Evolutionary conservation across 768 basidiomycete genomes (phyloP), one percentile per base, ranked within the genome.

Genomic region (Lactifluus piperatus): DNA sequence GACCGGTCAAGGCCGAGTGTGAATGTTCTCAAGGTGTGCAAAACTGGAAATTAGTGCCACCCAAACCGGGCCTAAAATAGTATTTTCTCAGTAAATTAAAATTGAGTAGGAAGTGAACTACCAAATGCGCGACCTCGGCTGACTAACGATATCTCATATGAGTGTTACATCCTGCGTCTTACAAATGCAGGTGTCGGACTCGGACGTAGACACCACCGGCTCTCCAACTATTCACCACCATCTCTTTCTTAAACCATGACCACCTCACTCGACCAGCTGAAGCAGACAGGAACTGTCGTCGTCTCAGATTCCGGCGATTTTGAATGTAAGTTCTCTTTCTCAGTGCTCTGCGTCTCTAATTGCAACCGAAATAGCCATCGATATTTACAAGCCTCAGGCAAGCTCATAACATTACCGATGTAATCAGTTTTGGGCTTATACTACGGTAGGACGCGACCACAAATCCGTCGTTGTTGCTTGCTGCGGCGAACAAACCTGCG

Each of bases 291-390:
- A 68, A 98, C 95, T 70, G 83, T 89, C 72, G 94, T 98, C 75
- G 93, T 95, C 70, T 94, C 91, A 49, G 95, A 99, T 80, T 94
- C 93, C 58, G 95, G 94, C 56, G 94, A 97, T 75, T 95, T 97
- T 71, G 91, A 90, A 75, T 81, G 92, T 79, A 58, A 69, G 76
- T 26, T 22, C 29, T 65, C 4, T 34, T 27, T 52, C 37, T 36
- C 20, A 45, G 26, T 37, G 60, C 50, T 45, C 56, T 36, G 60
- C 20, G 51, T 54, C 8, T 26, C 43, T 61, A 29, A 46, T 62
- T 30, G 47, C 63, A 47, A 63, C 43, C 60, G 14, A 32, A 34
- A 39, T 32, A 94, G 91, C 88, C 64, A 97, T 97, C 79, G 93
- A 86, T 76, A 85, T 80, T 62, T 97, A 95, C 85, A 94, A 97